These are phyloP conservation scores for Pigoraptor vietnamica DNA, from an alignment of 78 protist genomes.

Conservation along the genomic window DNA sequence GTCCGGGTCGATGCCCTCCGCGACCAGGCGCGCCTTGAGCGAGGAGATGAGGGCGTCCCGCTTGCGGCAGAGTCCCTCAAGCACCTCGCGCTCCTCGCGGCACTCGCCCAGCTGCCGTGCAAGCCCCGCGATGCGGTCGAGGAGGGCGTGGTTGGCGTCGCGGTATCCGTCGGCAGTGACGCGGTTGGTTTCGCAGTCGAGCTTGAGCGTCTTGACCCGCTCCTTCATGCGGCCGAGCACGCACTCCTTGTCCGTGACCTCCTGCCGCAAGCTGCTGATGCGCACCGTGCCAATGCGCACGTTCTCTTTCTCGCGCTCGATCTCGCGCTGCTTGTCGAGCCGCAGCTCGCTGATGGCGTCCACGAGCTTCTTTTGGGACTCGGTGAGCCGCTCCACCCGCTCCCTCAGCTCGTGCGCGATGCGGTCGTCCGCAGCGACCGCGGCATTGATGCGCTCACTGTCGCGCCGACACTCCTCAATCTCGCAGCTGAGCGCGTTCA, in stretches of 20 bases:
- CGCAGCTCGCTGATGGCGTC: neutral
- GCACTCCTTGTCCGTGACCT: neutral
- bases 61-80: neutral
- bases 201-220: neutral
- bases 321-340: neutral
- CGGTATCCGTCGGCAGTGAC: neutral
- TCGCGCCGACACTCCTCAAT: neutral
- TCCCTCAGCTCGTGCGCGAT: neutral
- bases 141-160: neutral
- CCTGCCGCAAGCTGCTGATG: neutral
- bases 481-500: neutral
- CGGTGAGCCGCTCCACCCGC: neutral
- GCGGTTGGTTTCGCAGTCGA: neutral
- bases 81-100: neutral
- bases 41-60: neutral
- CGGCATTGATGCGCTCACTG: neutral
- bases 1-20: neutral
- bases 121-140: neutral
- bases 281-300: neutral
- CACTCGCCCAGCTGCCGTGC: neutral
- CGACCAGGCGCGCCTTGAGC: neutral
- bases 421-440: neutral
- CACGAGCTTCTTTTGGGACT: neutral
- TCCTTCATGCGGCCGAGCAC: neutral
- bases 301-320: neutral